phyloP scores from a whole-genome alignment of 1,284 basidiomycete species.

The Irpex lacteus region DNA sequence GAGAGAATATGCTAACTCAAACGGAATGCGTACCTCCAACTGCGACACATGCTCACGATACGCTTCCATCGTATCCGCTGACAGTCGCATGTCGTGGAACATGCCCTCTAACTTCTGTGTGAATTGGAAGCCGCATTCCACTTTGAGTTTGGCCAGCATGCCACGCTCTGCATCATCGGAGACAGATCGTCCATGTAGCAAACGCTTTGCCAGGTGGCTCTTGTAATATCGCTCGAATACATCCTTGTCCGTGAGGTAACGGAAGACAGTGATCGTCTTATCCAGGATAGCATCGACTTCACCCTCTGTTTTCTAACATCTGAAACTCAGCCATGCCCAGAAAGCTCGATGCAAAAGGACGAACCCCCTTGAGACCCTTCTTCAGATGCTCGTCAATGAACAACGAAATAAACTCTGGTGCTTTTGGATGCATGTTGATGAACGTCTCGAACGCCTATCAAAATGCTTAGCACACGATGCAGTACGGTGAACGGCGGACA shows the following conservation, averaged over 20 bases:
- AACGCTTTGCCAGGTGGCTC: slow-evolving; percentile 89
- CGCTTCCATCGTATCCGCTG: slow-evolving; percentile 76
- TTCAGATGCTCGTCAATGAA: slow-evolving; percentile 98
- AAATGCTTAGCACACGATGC: slow-evolving; percentile 1
- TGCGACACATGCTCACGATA: slow-evolving; percentile 66
- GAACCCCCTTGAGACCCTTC: slow-evolving; percentile 91
- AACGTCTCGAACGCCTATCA: slow-evolving; percentile 88
- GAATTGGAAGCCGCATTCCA: slow-evolving; percentile 96
- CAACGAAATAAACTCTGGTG: slow-evolving; percentile 94
- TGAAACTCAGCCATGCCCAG: neutral
- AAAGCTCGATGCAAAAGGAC: slow-evolving; percentile 27
- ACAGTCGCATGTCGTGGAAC: slow-evolving; percentile 97
- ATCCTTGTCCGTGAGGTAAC: slow-evolving; percentile 95
- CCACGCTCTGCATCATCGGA: slow-evolving; percentile 98
- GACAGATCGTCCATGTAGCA: slow-evolving; percentile 84
- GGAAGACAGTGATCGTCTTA: slow-evolving; percentile 95
- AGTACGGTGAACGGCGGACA: neutral
- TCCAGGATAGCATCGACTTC: slow-evolving; percentile 90
- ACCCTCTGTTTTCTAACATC: slow-evolving; percentile 82
- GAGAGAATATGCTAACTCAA: no score
- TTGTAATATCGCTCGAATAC: slow-evolving; percentile 99
- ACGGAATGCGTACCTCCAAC: slow-evolving; percentile 43
- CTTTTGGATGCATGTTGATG: slow-evolving; percentile 86
- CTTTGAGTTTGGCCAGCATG: slow-evolving; percentile 97
- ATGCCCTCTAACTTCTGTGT: slow-evolving; percentile 99